Evolutionary conservation across 805 yeast species (phyloP).

Genomic region (Hagleromyces aurorensis): DNA sequence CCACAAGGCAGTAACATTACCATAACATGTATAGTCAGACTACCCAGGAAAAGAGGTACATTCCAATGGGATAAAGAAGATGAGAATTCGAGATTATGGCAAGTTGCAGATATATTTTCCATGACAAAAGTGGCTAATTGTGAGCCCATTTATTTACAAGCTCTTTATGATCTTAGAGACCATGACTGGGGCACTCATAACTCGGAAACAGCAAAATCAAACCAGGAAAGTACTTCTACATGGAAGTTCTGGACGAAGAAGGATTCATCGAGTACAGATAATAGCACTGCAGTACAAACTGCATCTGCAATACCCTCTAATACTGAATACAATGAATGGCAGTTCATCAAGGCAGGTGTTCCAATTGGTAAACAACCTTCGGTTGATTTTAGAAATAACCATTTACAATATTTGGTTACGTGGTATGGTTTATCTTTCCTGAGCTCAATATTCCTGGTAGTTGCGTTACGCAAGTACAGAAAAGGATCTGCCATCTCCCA

Average conservation of each 20-base stretch:
- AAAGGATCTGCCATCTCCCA: slow-evolving; percentile 26
- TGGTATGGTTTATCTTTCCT: slow-evolving; percentile 87
- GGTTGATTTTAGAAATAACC: slow-evolving; percentile 79
- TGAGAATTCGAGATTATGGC: slow-evolving; percentile 59
- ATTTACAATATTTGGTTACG: slow-evolving; percentile 83
- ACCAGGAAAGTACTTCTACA: slow-evolving; percentile 6
- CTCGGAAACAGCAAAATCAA: not conserved
- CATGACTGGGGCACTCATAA: slow-evolving; percentile 40
- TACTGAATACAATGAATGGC: slow-evolving; percentile 44
- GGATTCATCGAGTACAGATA: not conserved
- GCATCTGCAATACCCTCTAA: too few species aligned
- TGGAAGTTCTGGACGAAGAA: slow-evolving; percentile 28
- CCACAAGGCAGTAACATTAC: slow-evolving; percentile 58
- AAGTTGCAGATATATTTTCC: slow-evolving; percentile 70
- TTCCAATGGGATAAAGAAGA: slow-evolving; percentile 66
- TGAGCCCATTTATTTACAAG: slow-evolving; percentile 71
- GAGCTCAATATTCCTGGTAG: slow-evolving; percentile 56
- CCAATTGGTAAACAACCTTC: slow-evolving; percentile 83
- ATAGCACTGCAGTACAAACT: not conserved
- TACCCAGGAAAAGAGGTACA: slow-evolving; percentile 53
- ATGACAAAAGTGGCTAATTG: slow-evolving; percentile 59
- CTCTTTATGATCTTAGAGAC: slow-evolving; percentile 56
- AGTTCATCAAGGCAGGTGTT: slow-evolving; percentile 73
- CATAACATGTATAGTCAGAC: slow-evolving; percentile 65
- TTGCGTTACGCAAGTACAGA: slow-evolving; percentile 39